Evolutionary conservation across 441 rosid species (phyloP).

Genomic region (California macrophylla): DNA sequence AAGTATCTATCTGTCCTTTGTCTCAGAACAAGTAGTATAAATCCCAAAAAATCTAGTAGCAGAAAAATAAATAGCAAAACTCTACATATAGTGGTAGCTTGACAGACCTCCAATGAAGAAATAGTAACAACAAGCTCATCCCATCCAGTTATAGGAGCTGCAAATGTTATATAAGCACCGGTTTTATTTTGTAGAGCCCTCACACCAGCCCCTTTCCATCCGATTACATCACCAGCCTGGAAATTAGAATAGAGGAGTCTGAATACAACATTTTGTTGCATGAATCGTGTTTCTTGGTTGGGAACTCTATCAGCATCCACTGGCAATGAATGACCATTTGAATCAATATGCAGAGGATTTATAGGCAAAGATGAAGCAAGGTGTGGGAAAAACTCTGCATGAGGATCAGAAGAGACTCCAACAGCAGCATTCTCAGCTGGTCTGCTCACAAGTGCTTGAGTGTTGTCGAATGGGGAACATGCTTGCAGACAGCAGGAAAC

Average conservation of each 20-base stretch:
- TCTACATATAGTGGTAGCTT: background rate
- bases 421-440: slow-evolving; percentile 21
- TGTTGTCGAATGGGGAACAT: slow-evolving; percentile 25
- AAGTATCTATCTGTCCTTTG: background rate
- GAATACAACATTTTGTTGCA: slow-evolving; percentile 33
- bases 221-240: slow-evolving; percentile 52
- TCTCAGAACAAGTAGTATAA: background rate
- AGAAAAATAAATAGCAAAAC: background rate
- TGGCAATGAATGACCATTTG: slow-evolving; percentile 17
- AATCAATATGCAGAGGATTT: slow-evolving; percentile 16
- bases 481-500: slow-evolving; percentile 39
- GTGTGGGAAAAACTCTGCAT: slow-evolving; percentile 42
- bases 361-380: slow-evolving; percentile 24
- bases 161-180: slow-evolving; percentile 45
- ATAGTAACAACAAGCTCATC: slow-evolving; percentile 46
- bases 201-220: slow-evolving; percentile 43
- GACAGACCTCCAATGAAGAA: slow-evolving; percentile 49
- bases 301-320: slow-evolving; percentile 19
- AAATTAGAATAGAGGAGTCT: slow-evolving; percentile 39
- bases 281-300: slow-evolving; percentile 14
- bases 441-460: slow-evolving; percentile 19
- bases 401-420: slow-evolving; percentile 29
- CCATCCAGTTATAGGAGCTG: slow-evolving; percentile 23
- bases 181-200: slow-evolving; percentile 47
- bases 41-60: background rate